These are phyloP conservation scores for Fusarium sublunatum DNA, from an alignment of 2,329 filamentous ascomycete species.

Conservation along the genomic window DNA sequence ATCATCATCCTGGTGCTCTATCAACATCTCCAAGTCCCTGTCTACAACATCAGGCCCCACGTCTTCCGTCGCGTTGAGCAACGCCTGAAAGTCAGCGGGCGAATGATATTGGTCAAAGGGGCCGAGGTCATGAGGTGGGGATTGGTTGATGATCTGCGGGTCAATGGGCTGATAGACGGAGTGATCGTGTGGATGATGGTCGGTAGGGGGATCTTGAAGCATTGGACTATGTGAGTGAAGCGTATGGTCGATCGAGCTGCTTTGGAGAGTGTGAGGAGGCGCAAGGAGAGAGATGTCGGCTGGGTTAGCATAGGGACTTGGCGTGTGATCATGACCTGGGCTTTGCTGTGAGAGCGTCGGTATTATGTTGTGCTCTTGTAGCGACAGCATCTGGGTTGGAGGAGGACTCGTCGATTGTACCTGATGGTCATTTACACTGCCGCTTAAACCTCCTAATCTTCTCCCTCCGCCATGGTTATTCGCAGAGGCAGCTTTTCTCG, in stretches of 20 bases:
- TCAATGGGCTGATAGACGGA: constrained; percentile 66
- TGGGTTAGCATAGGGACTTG: constrained; percentile 59
- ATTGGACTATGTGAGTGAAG: constrained; percentile 46
- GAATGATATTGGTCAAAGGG: constrained; percentile 56
- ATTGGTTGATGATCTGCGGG: constrained; percentile 65
- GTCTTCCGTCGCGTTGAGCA: constrained; percentile 61
- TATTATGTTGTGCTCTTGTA: constrained; percentile 49
- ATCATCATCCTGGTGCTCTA: constrained; percentile 59
- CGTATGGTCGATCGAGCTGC: constrained; percentile 42
- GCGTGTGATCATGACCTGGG: constrained; percentile 42
- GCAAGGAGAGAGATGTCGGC: constrained; percentile 59
- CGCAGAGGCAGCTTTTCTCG: constrained; percentile 33
- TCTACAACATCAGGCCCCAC: constrained; percentile 57
- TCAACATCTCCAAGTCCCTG: constrained; percentile 64
- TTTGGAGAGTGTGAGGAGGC: constrained; percentile 54
- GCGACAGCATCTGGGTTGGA: constrained; percentile 42
- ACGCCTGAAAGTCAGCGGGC: constrained; percentile 64
- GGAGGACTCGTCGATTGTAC: constrained; percentile 31
- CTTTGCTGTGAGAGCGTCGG: constrained; percentile 43
- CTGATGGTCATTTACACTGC: constrained; percentile 23
- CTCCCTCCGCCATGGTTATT: constrained; percentile 13
- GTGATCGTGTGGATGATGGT: constrained; percentile 40
- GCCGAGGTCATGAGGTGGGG: constrained; percentile 47
- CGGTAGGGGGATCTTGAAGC: constrained; percentile 49
- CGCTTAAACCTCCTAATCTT: constrained; percentile 14